Percentiles rank a stretch among this genome's conserved stretches.
These are phyloP conservation scores for Onygena corvina DNA, from an alignment of 2,329 filamentous ascomycete species.

Conservation along the genomic window DNA sequence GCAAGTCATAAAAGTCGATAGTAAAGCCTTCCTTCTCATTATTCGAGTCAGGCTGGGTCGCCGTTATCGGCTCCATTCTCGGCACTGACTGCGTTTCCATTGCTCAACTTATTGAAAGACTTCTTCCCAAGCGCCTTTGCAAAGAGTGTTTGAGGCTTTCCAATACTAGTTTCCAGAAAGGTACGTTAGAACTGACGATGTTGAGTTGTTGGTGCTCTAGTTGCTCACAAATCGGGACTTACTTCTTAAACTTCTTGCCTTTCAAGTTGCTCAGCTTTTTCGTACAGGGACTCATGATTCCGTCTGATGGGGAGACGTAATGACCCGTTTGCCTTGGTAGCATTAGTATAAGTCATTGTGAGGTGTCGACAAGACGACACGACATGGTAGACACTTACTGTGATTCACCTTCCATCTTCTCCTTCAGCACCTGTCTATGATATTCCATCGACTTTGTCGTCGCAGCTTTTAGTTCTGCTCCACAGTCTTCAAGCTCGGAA, in stretches of 20 bases:
- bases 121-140: conserved; percentile 36
- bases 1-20: neutral
- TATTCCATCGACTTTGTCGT: conserved; percentile 32
- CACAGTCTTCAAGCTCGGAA: conserved; percentile 9
- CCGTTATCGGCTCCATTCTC: neutral
- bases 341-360: neutral
- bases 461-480: conserved; percentile 26
- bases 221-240: conserved; percentile 12
- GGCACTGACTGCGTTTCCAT: conserved; percentile 9
- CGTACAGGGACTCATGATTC: conserved; percentile 40
- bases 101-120: conserved; percentile 29
- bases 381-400: conserved; percentile 22
- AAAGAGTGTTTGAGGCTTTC: conserved; percentile 36
- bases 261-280: conserved; percentile 41
- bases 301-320: conserved; percentile 40
- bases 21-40: neutral
- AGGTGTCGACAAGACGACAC: conserved; percentile 4
- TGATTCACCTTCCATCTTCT: conserved; percentile 31
- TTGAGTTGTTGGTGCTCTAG: neutral
- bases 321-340: conserved; percentile 21
- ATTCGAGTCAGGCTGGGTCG: neutral
- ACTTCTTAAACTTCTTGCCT: conserved; percentile 40
- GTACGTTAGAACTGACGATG: neutral
- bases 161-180: conserved; percentile 20
- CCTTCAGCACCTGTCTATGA: conserved; percentile 33